These are phyloP conservation scores for Cladosporium sp. DNA, from an alignment of 2,329 filamentous ascomycete species.

Conservation along the genomic window DNA sequence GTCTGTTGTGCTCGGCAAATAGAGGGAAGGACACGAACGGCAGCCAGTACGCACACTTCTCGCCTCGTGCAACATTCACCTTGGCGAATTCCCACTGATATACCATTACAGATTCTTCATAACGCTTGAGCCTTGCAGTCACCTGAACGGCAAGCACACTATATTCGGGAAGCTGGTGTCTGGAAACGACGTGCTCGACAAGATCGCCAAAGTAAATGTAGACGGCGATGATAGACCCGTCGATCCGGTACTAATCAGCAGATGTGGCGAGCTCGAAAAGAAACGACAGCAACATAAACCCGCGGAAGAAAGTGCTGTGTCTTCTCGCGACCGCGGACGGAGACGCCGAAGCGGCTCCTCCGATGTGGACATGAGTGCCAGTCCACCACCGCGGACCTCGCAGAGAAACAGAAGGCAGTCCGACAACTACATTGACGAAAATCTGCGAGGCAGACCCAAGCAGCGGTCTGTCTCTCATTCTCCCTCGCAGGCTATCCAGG, in stretches of 20 bases:
- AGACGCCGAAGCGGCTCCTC: slow-evolving; percentile 26
- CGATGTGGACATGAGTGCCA: slow-evolving; percentile 25
- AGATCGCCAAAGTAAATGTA: slow-evolving; percentile 34
- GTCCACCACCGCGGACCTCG: slow-evolving; percentile 20
- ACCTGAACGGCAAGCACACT: slow-evolving; percentile 40
- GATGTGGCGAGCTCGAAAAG: slow-evolving; percentile 37
- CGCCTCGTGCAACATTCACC: background rate
- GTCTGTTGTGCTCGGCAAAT: slow-evolving; percentile 40
- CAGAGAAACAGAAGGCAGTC: slow-evolving; percentile 30
- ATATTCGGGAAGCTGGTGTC: slow-evolving; percentile 37
- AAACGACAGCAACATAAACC: slow-evolving; percentile 19
- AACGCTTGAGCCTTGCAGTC: slow-evolving; percentile 35
- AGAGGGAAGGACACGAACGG: slow-evolving; percentile 38
- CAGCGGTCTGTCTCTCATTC: slow-evolving; percentile 28
- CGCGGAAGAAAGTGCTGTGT: slow-evolving; percentile 2
- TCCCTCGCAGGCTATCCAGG: slow-evolving; percentile 26
- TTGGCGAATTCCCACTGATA: background rate
- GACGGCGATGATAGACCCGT: slow-evolving; percentile 35
- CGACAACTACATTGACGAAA: slow-evolving; percentile 33
- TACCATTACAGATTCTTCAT: slow-evolving; percentile 36
- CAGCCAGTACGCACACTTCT: slow-evolving; percentile 13
- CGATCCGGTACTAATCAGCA: slow-evolving; percentile 32
- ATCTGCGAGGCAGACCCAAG: slow-evolving; percentile 31
- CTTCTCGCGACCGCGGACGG: slow-evolving; percentile 23
- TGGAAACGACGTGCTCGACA: slow-evolving; percentile 32